Evolutionary conservation across 768 basidiomycete species (phyloP).

Genomic region (Pisolithus marmoratus): DNA sequence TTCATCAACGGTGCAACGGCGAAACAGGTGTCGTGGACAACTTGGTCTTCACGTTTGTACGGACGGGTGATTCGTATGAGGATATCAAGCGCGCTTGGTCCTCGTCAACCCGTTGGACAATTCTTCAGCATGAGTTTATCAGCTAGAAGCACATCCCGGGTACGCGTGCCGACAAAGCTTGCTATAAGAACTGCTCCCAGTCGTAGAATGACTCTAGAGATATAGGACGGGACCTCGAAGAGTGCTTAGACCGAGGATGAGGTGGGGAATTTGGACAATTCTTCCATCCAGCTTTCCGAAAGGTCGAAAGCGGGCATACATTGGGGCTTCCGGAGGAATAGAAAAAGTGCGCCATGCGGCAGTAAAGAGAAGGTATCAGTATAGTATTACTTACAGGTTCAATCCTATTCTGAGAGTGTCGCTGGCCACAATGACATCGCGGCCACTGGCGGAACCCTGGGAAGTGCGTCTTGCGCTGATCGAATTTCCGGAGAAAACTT

Average conservation of each 20-base stretch:
- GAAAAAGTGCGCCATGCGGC: too few relatives aligned
- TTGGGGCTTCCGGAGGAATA: too few relatives aligned
- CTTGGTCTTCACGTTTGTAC: constrained; percentile 26
- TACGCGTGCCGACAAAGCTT: constrained; percentile 38
- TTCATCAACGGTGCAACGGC: constrained; percentile 16
- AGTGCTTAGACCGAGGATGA: constrained; percentile 36
- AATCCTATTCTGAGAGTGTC: constrained; percentile 98
- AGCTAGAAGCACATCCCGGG: constrained; percentile 31
- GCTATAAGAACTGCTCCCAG: too few relatives aligned
- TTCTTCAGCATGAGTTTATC: constrained; percentile 43
- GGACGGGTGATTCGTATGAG: constrained; percentile 35
- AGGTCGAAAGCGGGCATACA: constrained; percentile 44
- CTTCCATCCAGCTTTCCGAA: constrained; percentile 16
- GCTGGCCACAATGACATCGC: constrained; percentile 87
- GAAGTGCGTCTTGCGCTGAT: constrained; percentile 86
- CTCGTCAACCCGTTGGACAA: constrained; percentile 54
- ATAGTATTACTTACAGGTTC: constrained; percentile 66
- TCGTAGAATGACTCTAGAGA: constrained; percentile 40
- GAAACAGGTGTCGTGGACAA: constrained; percentile 8
- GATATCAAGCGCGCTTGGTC: constrained; percentile 28
- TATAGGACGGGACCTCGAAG: constrained; percentile 43
- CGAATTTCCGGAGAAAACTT: constrained; percentile 86
- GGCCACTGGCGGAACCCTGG: constrained; percentile 83
- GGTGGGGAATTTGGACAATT: constrained; percentile 40
- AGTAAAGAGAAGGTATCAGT: background rate